Evolutionary conservation across 2,329 filamentous ascomycete species (phyloP).

Genomic region (Taxawa tesnikishii): DNA sequence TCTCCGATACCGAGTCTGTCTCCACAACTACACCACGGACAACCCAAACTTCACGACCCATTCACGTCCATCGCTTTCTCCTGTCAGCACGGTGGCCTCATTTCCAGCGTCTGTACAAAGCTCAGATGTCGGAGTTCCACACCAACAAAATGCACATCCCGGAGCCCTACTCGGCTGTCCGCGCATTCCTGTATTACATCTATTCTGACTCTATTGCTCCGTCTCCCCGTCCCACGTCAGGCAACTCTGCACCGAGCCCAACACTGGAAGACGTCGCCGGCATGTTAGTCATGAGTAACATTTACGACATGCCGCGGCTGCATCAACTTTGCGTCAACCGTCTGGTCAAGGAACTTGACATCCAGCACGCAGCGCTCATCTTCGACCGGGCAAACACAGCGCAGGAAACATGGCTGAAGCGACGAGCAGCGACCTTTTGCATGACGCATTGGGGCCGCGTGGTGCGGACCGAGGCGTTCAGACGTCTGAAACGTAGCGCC

Average conservation of each 20-base stretch:
- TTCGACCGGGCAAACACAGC: slow-evolving; percentile 91
- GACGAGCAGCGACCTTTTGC: slow-evolving; percentile 76
- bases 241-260: slow-evolving; percentile 33
- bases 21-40: slow-evolving; percentile 19
- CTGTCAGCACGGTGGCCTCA: slow-evolving; percentile 93
- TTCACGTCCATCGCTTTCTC: slow-evolving; percentile 91
- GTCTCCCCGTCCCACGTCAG: slow-evolving; percentile 14
- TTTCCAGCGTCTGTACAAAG: slow-evolving; percentile 79
- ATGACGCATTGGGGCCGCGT: slow-evolving; percentile 91
- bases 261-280: slow-evolving; percentile 77
- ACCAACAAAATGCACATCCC: slow-evolving; percentile 97
- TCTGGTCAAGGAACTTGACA: slow-evolving; percentile 78
- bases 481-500: slow-evolving; percentile 62
- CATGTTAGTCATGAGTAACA: slow-evolving; percentile 91
- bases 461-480: slow-evolving; percentile 79
- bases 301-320: slow-evolving; percentile 92
- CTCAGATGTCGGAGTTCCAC: slow-evolving; percentile 96
- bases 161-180: slow-evolving; percentile 87
- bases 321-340: slow-evolving; percentile 84
- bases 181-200: slow-evolving; percentile 88
- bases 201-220: slow-evolving; percentile 80
- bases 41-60: slow-evolving; percentile 57
- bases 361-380: slow-evolving; percentile 87
- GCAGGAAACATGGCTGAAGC: slow-evolving; percentile 86
- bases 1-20: slow-evolving; percentile 26